Conservation (phyloP, 257 asterid genomes). For the Cinchona pubescens region DNA sequence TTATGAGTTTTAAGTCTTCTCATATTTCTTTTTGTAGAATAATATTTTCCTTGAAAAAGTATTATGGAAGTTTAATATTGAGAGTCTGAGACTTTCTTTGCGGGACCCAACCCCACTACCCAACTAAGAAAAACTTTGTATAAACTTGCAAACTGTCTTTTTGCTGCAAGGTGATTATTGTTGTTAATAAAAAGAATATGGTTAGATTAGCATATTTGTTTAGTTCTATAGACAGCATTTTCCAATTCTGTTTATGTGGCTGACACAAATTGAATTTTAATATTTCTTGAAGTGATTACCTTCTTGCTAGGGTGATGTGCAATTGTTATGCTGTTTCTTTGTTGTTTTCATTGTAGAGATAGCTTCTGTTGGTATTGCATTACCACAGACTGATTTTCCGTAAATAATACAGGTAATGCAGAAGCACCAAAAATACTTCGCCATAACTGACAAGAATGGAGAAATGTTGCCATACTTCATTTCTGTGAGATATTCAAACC, state of each 20-base stretch:
- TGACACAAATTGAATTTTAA: no score
- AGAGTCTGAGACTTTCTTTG: background rate
- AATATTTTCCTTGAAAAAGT: background rate
- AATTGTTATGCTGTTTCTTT: background rate
- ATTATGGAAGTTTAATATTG: background rate
- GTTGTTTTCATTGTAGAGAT: background rate
- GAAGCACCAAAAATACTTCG: constrained; percentile 96
- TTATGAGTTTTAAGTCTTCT: background rate
- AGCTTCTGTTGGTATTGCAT: constrained; percentile 12
- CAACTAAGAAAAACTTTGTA: no score
- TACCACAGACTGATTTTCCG: constrained; percentile 19
- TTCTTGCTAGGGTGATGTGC: background rate
- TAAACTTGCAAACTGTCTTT: no score
- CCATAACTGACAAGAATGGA: constrained; percentile 65
- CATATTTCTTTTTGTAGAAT: no score
- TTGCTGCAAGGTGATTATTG: background rate
- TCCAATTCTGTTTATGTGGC: background rate
- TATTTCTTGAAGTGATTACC: background rate
- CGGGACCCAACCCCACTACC: no score
- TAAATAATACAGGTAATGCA: constrained; percentile 78
- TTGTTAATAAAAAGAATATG: background rate
- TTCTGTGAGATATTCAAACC: constrained; percentile 57
- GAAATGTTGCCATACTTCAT: constrained; percentile 77
- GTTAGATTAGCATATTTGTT: background rate
- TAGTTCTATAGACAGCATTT: background rate